phyloP scores from a whole-genome alignment of 176 grass and related monocot species.

The Musa acuminata region DNA sequence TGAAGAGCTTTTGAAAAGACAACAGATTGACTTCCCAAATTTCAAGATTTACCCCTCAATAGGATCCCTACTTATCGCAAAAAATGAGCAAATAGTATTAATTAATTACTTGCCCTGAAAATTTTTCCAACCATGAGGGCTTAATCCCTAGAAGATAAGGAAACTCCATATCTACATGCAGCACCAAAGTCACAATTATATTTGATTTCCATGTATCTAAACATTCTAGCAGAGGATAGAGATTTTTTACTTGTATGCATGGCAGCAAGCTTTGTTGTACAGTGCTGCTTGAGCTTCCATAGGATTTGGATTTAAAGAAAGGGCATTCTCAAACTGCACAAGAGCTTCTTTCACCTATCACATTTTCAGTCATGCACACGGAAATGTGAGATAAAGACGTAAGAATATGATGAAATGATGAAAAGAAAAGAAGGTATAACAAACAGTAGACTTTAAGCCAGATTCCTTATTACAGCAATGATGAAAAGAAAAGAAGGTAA shows the following conservation, averaged over 20 bases:
- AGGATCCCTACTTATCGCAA: background rate
- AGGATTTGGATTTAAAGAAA: constrained; percentile 71
- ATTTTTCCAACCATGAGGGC: background rate
- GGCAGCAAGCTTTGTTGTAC: constrained; percentile 97
- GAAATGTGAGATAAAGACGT: constrained; percentile 13
- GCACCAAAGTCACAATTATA: background rate
- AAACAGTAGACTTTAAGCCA: background rate
- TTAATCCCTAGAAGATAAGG: background rate
- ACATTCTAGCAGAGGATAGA: background rate
- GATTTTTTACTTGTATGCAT: constrained; percentile 70
- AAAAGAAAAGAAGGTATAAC: background rate
- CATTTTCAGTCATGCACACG: constrained; percentile 21
- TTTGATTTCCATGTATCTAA: background rate
- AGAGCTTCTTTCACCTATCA: constrained; percentile 81
- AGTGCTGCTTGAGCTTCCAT: constrained; percentile 75
- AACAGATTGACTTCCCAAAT: background rate
- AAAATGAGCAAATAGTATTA: background rate
- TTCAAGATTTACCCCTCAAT: background rate
- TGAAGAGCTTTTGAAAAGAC: background rate
- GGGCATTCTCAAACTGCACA: constrained; percentile 66
- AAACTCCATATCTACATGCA: background rate
- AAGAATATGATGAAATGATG: background rate
- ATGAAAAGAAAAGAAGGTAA: background rate
- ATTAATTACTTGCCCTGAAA: background rate
- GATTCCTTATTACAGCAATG: background rate